Base-by-base conservation (phyloP, 1,139 yeast genomes). In the Kodamaea anthophila region DNA sequence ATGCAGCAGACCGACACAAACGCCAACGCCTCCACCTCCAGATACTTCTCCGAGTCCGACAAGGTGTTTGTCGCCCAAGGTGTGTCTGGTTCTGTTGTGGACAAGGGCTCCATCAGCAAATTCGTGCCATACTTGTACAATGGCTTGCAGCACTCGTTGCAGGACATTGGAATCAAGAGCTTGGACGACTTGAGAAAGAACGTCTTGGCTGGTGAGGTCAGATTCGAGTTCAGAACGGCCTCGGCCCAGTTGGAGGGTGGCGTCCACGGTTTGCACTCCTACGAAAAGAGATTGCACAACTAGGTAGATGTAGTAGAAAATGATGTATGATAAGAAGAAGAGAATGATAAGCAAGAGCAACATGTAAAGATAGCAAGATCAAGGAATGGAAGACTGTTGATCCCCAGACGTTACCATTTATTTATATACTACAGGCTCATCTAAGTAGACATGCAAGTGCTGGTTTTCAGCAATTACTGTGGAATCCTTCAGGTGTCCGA, bases 191-290 rank as follows among this genome's bases (percentile, higher is more conserved):
- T 91, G 60, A 82, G 83, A 56, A 60, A 62, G 36, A 62, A 69
- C 33, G 93, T 85, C 38, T 70, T 68, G 48, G 43, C 50, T 35
- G 94, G 94, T 44, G 68, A 65, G 20, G 81, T 87, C 42, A 80
- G 98, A 68, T 91, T 93, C 55, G 98, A 93, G 69, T 80, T 83
- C 65, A 86, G 99, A 77, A 87, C 98, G 46, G 94, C 97, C 33
- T 84, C 96, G 54, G 96, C 98, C 40, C 98, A 91, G 74, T 74
- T 87, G 46, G 99, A 91, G 69, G 99, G 99, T 69, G 97, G 97
- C 62, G 93, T 91, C 41, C 86, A 86, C 66, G 91, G 94, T 55
- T 76, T 93, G 62, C 88, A 86, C 74, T 87, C 96, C 40, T 91
- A 84, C 59, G 98, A 91, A 68, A 91, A 91, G 78, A 87, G 95